Evolutionary conservation across 2,329 filamentous ascomycete species (phyloP), one percentile per base, ranked within the genome.

Genomic region (Nothomitra cinnamomea): DNA sequence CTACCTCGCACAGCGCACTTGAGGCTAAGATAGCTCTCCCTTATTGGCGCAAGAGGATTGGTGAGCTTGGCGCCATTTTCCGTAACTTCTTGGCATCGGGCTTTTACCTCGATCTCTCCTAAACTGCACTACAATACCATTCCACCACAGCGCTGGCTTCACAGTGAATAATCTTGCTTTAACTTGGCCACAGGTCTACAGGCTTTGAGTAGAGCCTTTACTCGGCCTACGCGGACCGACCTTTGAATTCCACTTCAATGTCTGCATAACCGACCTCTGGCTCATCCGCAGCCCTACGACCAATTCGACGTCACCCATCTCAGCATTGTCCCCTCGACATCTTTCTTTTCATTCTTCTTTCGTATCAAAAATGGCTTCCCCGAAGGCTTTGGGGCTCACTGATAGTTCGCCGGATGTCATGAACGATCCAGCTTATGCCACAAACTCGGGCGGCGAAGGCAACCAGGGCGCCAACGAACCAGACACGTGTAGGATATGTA

Each of bases 401-500:
- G n/a, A 28, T 22, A 28, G 13, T 35, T 24, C 60, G 45, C 70
- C 72, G 36, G 75, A 79, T 58, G 59, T 78, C 59, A 79, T 78
- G 76, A 78, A 78, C 64, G 74, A 79, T 59, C 71, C 73, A 48
- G 65, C 69, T 53, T 75, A 71, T 59, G 70, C 67, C 56, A 68
- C 67, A n/a, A 71, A 71, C 32, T 10, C 45, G 7, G 28, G 54
- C 45, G 25, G 25, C 38, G 17, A 41, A n/a, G 25, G 45, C 24
- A 53, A 56, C 10, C 28, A 32, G 28, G 10, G 10, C 28, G 28
- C 28, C 24, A 63, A 65, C 54, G 81, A 85, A 53, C 74, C 76
- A 54, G 86, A 94, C 64, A 94, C 88, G n/a, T 98, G 92, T 72
- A 83, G 92, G 57, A 98, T 98, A 73, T 98, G 92, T 69, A 80